Evolutionary conservation across 2,329 filamentous ascomycete species (phyloP).

Genomic region (Fusarium sp.): DNA sequence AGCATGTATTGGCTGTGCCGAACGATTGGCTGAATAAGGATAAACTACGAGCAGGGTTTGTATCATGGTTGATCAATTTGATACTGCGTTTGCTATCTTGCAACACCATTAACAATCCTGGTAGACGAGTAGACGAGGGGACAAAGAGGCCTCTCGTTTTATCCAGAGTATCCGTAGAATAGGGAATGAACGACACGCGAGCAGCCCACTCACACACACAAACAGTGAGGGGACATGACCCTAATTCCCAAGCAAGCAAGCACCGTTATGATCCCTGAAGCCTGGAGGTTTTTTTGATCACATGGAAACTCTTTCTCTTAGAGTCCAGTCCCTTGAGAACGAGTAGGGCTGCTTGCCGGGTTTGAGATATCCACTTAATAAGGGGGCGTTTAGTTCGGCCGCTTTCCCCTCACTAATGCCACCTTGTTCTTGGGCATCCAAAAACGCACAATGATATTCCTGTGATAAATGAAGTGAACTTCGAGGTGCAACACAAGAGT

Average conservation of each 20-base stretch:
- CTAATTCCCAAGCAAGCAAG: constrained; percentile 16
- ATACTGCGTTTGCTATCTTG: not conserved
- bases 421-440: constrained; percentile 47
- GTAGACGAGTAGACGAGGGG: constrained; percentile 17
- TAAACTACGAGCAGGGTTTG: constrained; percentile 17
- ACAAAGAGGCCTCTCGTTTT: constrained; percentile 35
- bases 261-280: constrained; percentile 27
- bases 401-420: constrained; percentile 47
- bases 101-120: not conserved
- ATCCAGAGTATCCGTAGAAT: constrained; percentile 13
- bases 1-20: constrained; percentile 39
- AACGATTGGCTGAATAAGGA: constrained; percentile 35
- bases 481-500: constrained; percentile 1
- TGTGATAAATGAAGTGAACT: constrained; percentile 16
- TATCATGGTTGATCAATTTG: not conserved
- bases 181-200: constrained; percentile 34
- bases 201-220: constrained; percentile 36
- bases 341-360: constrained; percentile 37
- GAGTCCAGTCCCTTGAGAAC: constrained; percentile 13
- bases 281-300: constrained; percentile 38
- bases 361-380: constrained; percentile 42
- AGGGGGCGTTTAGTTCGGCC: constrained; percentile 35
- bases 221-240: constrained; percentile 1
- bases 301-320: constrained; percentile 40
- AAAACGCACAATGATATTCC: constrained; percentile 22